Percentiles rank a stretch among this genome's conserved stretches.
Conservation (phyloP, 257 asterid species). For the Plantago ovata region DNA sequence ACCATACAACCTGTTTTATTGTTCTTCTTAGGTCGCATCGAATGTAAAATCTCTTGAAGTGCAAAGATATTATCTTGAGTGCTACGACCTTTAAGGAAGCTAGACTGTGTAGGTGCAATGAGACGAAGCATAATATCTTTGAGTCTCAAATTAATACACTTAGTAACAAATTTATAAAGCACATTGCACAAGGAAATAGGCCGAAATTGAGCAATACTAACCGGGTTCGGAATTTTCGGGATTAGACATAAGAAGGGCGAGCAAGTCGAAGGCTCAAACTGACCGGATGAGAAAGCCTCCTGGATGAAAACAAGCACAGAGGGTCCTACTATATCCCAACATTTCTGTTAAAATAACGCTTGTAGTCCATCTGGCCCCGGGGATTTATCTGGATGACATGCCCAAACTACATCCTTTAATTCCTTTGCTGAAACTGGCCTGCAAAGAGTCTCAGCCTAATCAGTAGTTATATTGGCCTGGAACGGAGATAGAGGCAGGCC, state of each 20-base stretch:
- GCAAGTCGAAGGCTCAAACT: background rate
- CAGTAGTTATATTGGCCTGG: background rate
- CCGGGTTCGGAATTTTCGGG: background rate
- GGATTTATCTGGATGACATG: background rate
- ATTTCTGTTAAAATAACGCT: background rate
- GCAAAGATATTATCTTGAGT: background rate
- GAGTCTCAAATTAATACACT: background rate
- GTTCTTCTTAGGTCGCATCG: too few relatives aligned
- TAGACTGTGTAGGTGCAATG: background rate
- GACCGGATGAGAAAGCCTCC: background rate
- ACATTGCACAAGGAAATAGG: conserved; percentile 1
- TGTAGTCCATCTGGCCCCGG: background rate
- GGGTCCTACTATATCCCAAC: background rate
- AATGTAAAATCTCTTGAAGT: background rate
- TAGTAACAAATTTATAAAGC: background rate
- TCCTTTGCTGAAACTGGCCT: background rate
- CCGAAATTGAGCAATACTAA: background rate
- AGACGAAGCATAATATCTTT: background rate
- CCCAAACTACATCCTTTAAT: background rate
- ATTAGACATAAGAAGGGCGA: background rate
- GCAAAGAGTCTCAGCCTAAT: too few relatives aligned
- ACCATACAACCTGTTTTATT: background rate
- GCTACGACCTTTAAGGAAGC: background rate
- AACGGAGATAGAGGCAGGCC: too few relatives aligned
- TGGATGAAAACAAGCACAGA: background rate